phyloP scores from a whole-genome alignment of 805 yeast species.

The Kluyveromyces dobzhanskii region DNA sequence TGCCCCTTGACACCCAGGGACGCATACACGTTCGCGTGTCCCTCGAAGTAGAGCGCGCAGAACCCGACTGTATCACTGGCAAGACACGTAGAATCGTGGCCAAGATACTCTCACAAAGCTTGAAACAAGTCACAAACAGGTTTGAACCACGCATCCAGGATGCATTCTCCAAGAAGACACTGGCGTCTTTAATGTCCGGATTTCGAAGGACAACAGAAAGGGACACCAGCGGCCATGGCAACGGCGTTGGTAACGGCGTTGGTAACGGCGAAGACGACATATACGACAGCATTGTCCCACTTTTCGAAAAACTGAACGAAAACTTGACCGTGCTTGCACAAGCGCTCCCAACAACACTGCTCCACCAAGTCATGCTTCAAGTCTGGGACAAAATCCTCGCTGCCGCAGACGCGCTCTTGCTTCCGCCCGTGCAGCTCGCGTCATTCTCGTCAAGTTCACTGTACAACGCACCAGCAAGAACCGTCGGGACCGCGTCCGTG shows the following conservation, averaged over 20 bases:
- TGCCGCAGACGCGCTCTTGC: constrained; percentile 59
- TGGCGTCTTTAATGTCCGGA: constrained; percentile 21
- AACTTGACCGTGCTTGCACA: constrained; percentile 59
- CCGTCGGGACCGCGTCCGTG: background rate
- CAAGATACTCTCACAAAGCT: constrained; percentile 57
- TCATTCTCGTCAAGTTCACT: constrained; percentile 7
- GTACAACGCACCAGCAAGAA: constrained; percentile 2
- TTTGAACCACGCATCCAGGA: constrained; percentile 56
- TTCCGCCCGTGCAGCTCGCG: constrained; percentile 49
- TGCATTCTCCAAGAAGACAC: constrained; percentile 48
- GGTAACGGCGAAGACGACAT: constrained; percentile 40
- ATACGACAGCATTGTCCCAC: constrained; percentile 61
- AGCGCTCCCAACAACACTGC: constrained; percentile 44
- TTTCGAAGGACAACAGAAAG: background rate
- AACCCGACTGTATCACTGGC: constrained; percentile 76
- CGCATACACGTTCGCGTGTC: constrained; percentile 56
- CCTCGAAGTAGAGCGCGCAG: constrained; percentile 71
- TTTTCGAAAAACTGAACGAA: constrained; percentile 65
- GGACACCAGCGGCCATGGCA: too few relatives aligned
- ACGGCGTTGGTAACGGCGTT: too few relatives aligned
- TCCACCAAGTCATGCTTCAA: constrained; percentile 59
- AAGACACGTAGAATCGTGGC: constrained; percentile 58
- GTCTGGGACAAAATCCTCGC: constrained; percentile 72
- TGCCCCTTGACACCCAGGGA: constrained; percentile 50
- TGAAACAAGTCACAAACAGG: constrained; percentile 63